Percentiles rank a stretch among this genome's conserved stretches.
These are phyloP conservation scores for Suillus placidus DNA, from an alignment of 768 basidiomycete species.

Conservation along the genomic window DNA sequence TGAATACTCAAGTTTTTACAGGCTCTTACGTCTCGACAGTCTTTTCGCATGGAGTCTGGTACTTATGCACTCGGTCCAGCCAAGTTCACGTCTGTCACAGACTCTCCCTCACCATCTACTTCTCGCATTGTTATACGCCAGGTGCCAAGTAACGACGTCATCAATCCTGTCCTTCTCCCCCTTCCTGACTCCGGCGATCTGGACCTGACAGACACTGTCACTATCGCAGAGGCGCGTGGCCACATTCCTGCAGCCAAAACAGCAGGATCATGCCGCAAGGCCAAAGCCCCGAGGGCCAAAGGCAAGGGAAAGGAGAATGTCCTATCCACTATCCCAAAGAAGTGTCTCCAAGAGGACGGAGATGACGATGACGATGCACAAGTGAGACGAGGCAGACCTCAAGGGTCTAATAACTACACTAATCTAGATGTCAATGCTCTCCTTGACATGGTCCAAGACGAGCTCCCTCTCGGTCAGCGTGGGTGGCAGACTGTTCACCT, in stretches of 20 bases:
- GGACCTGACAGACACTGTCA: background rate
- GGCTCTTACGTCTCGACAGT: no score
- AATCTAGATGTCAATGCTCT: background rate
- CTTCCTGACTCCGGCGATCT: background rate
- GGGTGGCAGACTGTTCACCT: conserved; percentile 4
- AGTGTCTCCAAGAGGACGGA: background rate
- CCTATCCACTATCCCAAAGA: conserved; percentile 1
- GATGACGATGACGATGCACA: conserved; percentile 2
- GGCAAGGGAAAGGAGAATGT: conserved; percentile 8
- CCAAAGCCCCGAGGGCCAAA: conserved; percentile 1
- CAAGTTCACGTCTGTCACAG: no score
- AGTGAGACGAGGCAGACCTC: background rate
- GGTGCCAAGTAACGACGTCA: no score
- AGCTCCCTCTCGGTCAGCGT: conserved; percentile 1
- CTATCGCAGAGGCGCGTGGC: background rate
- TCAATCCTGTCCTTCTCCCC: no score
- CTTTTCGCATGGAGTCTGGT: no score
- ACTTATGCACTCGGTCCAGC: no score
- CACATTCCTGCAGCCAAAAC: background rate
- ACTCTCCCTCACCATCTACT: no score
- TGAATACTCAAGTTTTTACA: no score
- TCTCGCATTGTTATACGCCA: no score
- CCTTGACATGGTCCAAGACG: background rate
- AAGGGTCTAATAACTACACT: conserved; percentile 10
- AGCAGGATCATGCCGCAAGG: background rate